phyloP scores from a whole-genome alignment of 306 rosid genomes.

The Fragaria vesca region DNA sequence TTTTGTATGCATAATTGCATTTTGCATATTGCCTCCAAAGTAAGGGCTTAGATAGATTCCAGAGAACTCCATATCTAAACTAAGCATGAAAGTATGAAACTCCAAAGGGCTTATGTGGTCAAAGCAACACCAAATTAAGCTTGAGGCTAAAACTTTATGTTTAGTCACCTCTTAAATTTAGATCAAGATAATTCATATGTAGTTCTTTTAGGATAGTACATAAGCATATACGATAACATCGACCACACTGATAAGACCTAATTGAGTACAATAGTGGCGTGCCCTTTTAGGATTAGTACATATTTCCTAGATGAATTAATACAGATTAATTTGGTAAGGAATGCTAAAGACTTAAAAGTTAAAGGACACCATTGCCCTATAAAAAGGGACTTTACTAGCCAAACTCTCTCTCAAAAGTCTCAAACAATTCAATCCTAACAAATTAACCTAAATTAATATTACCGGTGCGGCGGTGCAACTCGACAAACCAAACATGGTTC shows the following conservation, averaged over 20 bases:
- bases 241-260: too few relatives aligned
- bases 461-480: background rate
- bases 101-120: background rate
- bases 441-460: background rate
- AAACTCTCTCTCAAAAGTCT: background rate
- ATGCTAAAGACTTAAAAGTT: background rate
- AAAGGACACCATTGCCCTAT: background rate
- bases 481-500: background rate
- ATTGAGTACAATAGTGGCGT: too few relatives aligned
- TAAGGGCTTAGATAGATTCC: background rate
- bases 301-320: background rate
- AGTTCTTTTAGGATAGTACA: too few relatives aligned
- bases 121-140: background rate
- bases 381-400: background rate
- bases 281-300: background rate
- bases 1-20: background rate
- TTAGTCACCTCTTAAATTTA: too few relatives aligned
- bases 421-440: background rate
- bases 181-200: too few relatives aligned
- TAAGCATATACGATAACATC: too few relatives aligned
- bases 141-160: background rate
- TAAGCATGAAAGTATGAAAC: background rate
- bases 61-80: background rate
- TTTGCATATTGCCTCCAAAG: background rate
- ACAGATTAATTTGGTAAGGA: background rate